A percentile compares a stretch with the other conserved stretches of the same genome.
These are phyloP conservation scores for Isabelozyma pseudorhagii DNA, from an alignment of 805 yeast species.

Conservation along the genomic window DNA sequence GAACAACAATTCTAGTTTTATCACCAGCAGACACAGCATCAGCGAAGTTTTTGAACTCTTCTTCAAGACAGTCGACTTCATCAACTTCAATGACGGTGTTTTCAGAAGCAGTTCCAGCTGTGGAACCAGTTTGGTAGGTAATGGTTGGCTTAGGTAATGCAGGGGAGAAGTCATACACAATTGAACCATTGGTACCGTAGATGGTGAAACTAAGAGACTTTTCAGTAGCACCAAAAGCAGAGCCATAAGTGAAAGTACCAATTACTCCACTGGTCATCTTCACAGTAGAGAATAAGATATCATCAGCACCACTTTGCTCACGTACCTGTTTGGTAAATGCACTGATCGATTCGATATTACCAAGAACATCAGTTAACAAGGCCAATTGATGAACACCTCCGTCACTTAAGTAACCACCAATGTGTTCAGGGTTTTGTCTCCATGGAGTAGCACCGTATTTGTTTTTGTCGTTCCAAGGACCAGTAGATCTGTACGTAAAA, in stretches of 20 bases:
- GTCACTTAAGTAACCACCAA: slow-evolving; percentile 90
- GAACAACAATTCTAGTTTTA: slow-evolving; percentile 51
- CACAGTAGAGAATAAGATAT: slow-evolving; percentile 69
- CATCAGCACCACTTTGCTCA: slow-evolving; percentile 77
- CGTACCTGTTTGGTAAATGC: slow-evolving; percentile 79
- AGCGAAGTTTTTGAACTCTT: slow-evolving; percentile 49
- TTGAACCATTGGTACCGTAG: slow-evolving; percentile 76
- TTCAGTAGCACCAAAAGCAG: slow-evolving; percentile 80
- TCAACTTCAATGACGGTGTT: slow-evolving; percentile 37
- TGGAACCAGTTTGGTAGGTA: slow-evolving; percentile 30
- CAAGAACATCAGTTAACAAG: slow-evolving; percentile 75
- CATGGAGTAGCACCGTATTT: slow-evolving; percentile 71
- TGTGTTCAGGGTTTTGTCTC: slow-evolving; percentile 88
- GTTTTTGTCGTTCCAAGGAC: slow-evolving; percentile 59
- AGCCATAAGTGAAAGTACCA: slow-evolving; percentile 86
- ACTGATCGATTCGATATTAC: slow-evolving; percentile 65
- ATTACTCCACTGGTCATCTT: slow-evolving; percentile 59
- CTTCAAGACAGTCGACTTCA: slow-evolving; percentile 41
- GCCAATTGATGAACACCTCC: slow-evolving; percentile 98
- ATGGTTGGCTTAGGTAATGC: slow-evolving; percentile 33
- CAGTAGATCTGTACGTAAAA: slow-evolving; percentile 72
- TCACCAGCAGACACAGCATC: slow-evolving; percentile 62
- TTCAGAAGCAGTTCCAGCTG: slow-evolving; percentile 50
- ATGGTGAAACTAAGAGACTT: slow-evolving; percentile 66
- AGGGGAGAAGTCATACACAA: slow-evolving; percentile 66